phyloP scores from a whole-genome alignment of 2,329 filamentous ascomycete genomes.

The Apiospora arundinis region DNA sequence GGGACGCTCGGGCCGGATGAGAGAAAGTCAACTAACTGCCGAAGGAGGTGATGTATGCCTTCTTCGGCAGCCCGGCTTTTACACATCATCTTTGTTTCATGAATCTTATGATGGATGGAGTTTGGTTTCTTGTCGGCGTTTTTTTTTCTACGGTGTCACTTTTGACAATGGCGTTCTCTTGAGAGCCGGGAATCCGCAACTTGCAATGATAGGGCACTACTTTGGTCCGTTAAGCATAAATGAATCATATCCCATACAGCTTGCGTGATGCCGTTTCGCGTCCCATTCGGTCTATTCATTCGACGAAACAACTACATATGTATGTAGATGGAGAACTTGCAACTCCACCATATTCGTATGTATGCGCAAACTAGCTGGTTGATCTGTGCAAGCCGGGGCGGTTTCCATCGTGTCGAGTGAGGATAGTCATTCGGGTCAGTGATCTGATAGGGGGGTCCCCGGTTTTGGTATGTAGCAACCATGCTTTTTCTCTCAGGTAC shows the following conservation, averaged over 20 bases:
- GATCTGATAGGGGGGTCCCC: not conserved
- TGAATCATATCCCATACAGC: too few relatives aligned
- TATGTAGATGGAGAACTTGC: not conserved
- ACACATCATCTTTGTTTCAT: not conserved
- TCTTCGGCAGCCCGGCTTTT: not conserved
- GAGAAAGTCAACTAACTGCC: not conserved
- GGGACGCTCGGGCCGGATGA: conserved; percentile 19
- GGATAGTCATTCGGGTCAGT: not conserved
- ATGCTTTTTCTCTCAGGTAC: not conserved
- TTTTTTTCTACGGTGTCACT: not conserved
- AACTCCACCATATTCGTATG: not conserved
- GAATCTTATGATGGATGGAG: conserved; percentile 5
- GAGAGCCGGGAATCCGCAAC: not conserved
- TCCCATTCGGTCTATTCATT: not conserved
- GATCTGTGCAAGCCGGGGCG: not conserved
- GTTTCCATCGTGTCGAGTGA: not conserved
- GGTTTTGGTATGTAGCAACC: not conserved
- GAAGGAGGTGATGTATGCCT: not conserved
- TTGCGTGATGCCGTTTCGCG: conserved; percentile 7
- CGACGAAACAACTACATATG: not conserved
- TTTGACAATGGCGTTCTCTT: conserved; percentile 1
- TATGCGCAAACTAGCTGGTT: not conserved
- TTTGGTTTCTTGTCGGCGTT: not conserved
- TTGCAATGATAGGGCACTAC: not conserved
- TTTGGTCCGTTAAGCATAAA: not conserved